A percentile compares a stretch with the other conserved stretches of the same genome.
phyloP scores from a whole-genome alignment of 306 rosid genomes.

The Calophaca sinica region DNA sequence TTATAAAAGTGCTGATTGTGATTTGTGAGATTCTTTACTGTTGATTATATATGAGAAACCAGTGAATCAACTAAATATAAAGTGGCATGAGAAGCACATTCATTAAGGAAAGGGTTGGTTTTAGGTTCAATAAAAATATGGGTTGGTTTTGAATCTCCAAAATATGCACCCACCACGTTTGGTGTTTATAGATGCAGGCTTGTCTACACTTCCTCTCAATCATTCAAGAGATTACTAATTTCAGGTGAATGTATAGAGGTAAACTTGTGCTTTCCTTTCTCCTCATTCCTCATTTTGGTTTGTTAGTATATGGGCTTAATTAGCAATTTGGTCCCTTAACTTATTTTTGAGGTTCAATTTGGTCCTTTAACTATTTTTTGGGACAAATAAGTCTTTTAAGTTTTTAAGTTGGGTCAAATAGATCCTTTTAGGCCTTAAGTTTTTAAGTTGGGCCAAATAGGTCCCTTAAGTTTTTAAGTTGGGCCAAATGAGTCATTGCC shows the following conservation, averaged over 20 bases:
- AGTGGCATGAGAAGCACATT: conserved; percentile 42
- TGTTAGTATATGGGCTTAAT: neutral
- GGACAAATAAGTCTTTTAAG: too few relatives aligned
- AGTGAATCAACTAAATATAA: conserved; percentile 31
- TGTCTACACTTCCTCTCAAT: conserved; percentile 64
- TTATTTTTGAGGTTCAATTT: too few relatives aligned
- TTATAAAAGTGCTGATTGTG: conserved; percentile 22
- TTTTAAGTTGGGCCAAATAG: too few relatives aligned
- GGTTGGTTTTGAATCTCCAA: conserved; percentile 51
- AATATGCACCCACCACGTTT: conserved; percentile 49
- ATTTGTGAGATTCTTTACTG: neutral
- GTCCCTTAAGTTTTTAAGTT: too few relatives aligned
- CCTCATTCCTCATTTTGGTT: conserved; percentile 26
- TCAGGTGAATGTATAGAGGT: neutral
- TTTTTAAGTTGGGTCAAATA: too few relatives aligned
- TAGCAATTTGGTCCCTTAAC: too few relatives aligned
- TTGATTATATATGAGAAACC: conserved; percentile 10
- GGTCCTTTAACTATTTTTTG: too few relatives aligned
- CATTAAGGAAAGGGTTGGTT: conserved; percentile 43
- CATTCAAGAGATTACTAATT: conserved; percentile 49
- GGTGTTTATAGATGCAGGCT: neutral
- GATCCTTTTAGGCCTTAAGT: too few relatives aligned
- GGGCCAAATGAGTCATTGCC: too few relatives aligned
- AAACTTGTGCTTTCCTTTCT: neutral
- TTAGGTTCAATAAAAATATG: conserved; percentile 54